These are phyloP conservation scores for Lumnitzera racemosa DNA, from an alignment of 345 rosid species.

Conservation along the genomic window DNA sequence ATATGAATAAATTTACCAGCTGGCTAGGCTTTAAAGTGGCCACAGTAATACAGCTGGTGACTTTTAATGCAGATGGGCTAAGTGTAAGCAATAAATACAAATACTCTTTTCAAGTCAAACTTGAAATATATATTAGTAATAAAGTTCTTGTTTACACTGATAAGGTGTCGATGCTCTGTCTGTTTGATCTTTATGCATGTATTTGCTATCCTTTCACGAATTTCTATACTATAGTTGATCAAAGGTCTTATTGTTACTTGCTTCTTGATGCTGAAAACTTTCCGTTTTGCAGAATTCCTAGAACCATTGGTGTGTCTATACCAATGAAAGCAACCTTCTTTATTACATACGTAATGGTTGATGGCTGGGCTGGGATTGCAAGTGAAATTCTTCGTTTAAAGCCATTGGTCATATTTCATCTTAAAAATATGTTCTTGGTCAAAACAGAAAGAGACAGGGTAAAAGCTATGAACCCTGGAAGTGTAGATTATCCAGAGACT, in stretches of 20 bases:
- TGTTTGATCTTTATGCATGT: too few relatives aligned
- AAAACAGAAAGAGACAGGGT: slow-evolving; percentile 83
- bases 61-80: too few relatives aligned
- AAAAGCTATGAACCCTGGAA: slow-evolving; percentile 79
- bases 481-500: slow-evolving; percentile 80
- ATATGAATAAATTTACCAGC: too few relatives aligned
- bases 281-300: slow-evolving; percentile 59
- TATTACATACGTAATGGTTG: slow-evolving; percentile 90
- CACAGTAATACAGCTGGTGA: neutral
- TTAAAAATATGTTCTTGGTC: slow-evolving; percentile 85
- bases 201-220: too few relatives aligned
- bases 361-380: slow-evolving; percentile 99
- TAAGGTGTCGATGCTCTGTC: too few relatives aligned
- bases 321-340: slow-evolving; percentile 99
- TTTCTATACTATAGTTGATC: too few relatives aligned
- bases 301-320: slow-evolving; percentile 93
- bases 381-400: slow-evolving; percentile 84
- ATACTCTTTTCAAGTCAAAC: too few relatives aligned
- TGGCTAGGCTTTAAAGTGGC: neutral
- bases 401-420: slow-evolving; percentile 79
- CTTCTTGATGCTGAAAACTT: neutral
- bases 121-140: too few relatives aligned
- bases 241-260: too few relatives aligned
- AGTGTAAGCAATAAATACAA: too few relatives aligned
- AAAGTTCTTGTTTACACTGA: too few relatives aligned